Evolutionary conservation across 2,329 filamentous ascomycete genomes (phyloP).

Genomic region (Emergomyces pasteurianus): DNA sequence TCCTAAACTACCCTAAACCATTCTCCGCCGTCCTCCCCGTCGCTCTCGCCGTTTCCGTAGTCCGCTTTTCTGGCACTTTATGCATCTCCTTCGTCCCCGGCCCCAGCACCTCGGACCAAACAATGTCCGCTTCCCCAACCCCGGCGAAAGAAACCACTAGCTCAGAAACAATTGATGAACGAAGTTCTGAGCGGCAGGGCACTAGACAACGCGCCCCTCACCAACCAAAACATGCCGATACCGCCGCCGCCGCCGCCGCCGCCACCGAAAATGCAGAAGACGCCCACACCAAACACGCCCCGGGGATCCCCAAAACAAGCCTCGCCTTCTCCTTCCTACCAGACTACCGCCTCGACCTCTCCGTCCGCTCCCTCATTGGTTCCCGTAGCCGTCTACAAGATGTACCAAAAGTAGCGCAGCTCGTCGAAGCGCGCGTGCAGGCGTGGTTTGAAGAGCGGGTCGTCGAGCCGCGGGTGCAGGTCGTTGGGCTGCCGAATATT

Average conservation of each 20-base stretch:
- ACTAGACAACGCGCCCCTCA: background rate
- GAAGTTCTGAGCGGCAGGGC: background rate
- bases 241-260: conserved; percentile 1
- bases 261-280: too few relatives aligned
- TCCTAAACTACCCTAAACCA: conserved; percentile 89
- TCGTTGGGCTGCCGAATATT: conserved; percentile 49
- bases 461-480: conserved; percentile 54
- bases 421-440: conserved; percentile 52
- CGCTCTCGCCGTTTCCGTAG: conserved; percentile 79
- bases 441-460: conserved; percentile 57
- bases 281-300: conserved; percentile 31
- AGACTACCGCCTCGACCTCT: conserved; percentile 54
- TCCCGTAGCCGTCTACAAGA: conserved; percentile 52
- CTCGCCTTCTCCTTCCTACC: conserved; percentile 79
- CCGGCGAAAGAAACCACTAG: conserved; percentile 10
- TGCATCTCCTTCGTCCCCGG: conserved; percentile 86
- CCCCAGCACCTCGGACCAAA: conserved; percentile 17
- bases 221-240: conserved; percentile 14
- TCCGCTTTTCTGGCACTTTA: conserved; percentile 87
- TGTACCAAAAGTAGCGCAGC: conserved; percentile 54
- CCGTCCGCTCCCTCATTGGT: conserved; percentile 52
- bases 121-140: conserved; percentile 20
- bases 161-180: background rate
- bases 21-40: conserved; percentile 82
- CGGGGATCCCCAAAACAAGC: conserved; percentile 62